Conservation (phyloP, 75 land plant genomes). For the Isoetes taiwanensis region DNA sequence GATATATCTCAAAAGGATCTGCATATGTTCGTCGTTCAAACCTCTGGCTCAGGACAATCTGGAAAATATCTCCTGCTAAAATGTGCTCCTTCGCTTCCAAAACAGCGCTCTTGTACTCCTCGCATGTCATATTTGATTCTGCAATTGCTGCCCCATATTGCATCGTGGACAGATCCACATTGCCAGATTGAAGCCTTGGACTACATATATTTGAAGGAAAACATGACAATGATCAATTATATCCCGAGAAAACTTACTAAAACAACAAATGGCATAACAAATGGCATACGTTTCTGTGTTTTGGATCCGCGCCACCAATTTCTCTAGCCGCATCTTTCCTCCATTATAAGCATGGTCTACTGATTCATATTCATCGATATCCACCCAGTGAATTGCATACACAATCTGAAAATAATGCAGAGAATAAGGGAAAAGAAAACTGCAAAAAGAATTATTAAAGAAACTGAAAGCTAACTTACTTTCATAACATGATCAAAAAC, state of each 20-base stretch:
- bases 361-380: conserved; percentile 35
- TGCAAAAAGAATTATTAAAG: background rate
- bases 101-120: conserved; percentile 56
- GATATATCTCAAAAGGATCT: conserved; percentile 91
- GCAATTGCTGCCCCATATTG: conserved; percentile 36
- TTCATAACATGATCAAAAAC: conserved; percentile 98
- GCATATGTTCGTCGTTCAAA: conserved; percentile 91
- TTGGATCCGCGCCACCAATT: conserved; percentile 47
- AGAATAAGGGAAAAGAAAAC: background rate
- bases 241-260: background rate
- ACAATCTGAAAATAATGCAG: conserved; percentile 39
- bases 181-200: conserved; percentile 58
- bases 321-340: conserved; percentile 45
- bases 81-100: conserved; percentile 81
- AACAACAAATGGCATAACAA: background rate
- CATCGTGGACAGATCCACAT: conserved; percentile 32
- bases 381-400: conserved; percentile 84
- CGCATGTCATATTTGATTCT: conserved; percentile 55
- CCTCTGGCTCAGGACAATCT: conserved; percentile 87
- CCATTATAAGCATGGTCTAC: conserved; percentile 52
- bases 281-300: conserved; percentile 39
- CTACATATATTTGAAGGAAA: conserved; percentile 16
- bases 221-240: background rate
- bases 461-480: conserved; percentile 26
- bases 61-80: conserved; percentile 91